Evolutionary conservation across 345 rosid genomes (phyloP).

Genomic region (Melaleuca quinquenervia): DNA sequence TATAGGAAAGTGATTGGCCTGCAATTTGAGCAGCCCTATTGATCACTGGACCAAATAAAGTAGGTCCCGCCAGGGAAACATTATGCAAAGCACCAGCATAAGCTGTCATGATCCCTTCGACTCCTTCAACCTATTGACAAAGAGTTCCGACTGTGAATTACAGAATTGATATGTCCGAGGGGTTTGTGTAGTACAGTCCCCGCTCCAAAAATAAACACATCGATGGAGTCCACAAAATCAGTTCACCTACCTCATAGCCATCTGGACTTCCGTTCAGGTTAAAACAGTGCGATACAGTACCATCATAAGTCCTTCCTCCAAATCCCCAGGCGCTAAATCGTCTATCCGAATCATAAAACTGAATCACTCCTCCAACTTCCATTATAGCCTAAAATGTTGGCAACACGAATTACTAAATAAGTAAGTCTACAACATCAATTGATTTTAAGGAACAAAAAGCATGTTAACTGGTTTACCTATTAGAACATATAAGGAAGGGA

Average conservation of each 20-base stretch:
- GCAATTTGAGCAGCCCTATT: conserved; percentile 68
- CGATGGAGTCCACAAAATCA: neutral
- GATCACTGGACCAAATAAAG: conserved; percentile 81
- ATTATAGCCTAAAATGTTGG: conserved; percentile 48
- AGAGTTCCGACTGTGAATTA: neutral
- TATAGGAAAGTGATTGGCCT: conserved; percentile 47
- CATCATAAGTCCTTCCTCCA: conserved; percentile 53
- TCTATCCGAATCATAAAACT: conserved; percentile 72
- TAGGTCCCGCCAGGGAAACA: conserved; percentile 92
- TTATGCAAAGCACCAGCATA: conserved; percentile 65
- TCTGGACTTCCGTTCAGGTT: conserved; percentile 55
- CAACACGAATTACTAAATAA: neutral
- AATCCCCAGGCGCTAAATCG: conserved; percentile 90
- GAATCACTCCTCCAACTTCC: conserved; percentile 81
- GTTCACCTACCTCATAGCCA: conserved; percentile 44
- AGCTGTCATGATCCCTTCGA: conserved; percentile 72
- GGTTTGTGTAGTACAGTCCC: neutral
- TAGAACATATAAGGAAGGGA: neutral
- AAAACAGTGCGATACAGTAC: conserved; percentile 64
- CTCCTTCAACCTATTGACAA: conserved; percentile 55
- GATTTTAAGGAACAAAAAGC: neutral
- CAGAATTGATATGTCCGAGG: neutral
- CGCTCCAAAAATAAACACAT: neutral
- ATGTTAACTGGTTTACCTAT: neutral
- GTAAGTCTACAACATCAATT: neutral